Percentiles rank a stretch among this genome's conserved stretches.
Evolutionary conservation across 2,329 filamentous ascomycete genomes (phyloP).

Genomic region (Diplodia sapinea): DNA sequence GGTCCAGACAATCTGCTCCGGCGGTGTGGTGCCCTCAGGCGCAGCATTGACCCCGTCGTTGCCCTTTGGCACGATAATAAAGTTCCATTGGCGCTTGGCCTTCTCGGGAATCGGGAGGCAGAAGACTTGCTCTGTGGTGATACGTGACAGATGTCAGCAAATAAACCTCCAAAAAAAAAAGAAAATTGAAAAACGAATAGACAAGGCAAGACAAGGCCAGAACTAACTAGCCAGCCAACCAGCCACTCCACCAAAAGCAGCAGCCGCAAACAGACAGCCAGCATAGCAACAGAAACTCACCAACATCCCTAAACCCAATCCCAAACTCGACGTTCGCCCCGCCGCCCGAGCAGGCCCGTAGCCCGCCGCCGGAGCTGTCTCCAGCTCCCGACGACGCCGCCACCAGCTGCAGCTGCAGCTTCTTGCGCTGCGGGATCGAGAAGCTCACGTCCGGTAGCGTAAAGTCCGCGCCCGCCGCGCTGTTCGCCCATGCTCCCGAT

Average conservation of each 20-base stretch:
- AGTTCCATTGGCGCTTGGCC: slow-evolving; percentile 66
- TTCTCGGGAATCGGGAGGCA: slow-evolving; percentile 70
- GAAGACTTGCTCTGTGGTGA: slow-evolving; percentile 58
- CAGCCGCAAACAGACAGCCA: neutral
- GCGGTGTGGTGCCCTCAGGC: slow-evolving; percentile 47
- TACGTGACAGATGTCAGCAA: slow-evolving; percentile 18
- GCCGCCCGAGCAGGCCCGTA: slow-evolving; percentile 58
- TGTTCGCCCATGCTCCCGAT: slow-evolving; percentile 37
- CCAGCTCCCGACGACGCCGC: slow-evolving; percentile 35
- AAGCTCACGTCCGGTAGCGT: slow-evolving; percentile 61
- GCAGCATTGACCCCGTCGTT: slow-evolving; percentile 56
- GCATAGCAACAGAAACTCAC: slow-evolving; percentile 38
- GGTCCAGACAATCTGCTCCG: slow-evolving; percentile 66
- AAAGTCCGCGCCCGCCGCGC: slow-evolving; percentile 40
- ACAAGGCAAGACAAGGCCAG: too few relatives aligned
- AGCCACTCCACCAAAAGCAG: too few relatives aligned
- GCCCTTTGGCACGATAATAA: slow-evolving; percentile 63
- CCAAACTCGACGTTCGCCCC: slow-evolving; percentile 61
- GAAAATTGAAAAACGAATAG: neutral
- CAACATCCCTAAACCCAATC: slow-evolving; percentile 56
- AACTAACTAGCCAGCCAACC: too few relatives aligned
- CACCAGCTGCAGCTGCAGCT: slow-evolving; percentile 65
- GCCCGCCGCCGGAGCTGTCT: slow-evolving; percentile 45
- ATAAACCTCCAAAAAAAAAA: neutral
- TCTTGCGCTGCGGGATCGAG: slow-evolving; percentile 67